Evolutionary conservation across 2,329 filamentous ascomycete genomes (phyloP).

Genomic region (Tolypocladium tropicale): DNA sequence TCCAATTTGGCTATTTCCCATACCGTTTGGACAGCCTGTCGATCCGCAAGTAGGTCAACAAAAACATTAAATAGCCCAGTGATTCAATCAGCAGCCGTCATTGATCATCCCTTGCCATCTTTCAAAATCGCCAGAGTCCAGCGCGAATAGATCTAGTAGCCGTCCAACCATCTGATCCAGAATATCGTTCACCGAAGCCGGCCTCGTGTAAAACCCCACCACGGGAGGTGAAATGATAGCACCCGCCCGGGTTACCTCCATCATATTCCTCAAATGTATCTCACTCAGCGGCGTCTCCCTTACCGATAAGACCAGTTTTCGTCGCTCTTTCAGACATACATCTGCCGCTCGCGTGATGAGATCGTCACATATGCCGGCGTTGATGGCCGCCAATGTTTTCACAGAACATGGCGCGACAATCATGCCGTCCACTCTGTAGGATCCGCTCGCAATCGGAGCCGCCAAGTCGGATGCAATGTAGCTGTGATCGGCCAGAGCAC

Average conservation of each 20-base stretch:
- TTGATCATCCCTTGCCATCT: not conserved
- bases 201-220: not conserved
- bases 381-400: not conserved
- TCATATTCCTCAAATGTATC: not conserved
- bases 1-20: not conserved
- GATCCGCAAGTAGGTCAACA: not conserved
- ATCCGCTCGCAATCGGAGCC: not conserved
- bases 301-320: not conserved
- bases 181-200: not conserved
- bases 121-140: not conserved
- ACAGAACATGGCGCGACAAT: not conserved
- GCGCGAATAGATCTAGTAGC: not conserved
- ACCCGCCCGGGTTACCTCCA: not conserved
- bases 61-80: not conserved
- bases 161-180: not conserved
- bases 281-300: not conserved
- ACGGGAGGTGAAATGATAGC: not conserved
- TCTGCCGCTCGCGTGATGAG: not conserved
- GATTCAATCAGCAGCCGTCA: not conserved
- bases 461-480: not conserved
- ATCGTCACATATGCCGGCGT: not conserved
- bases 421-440: not conserved
- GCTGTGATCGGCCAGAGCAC: not conserved
- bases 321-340: not conserved
- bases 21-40: not conserved